These are phyloP conservation scores for Fusarium sp. DNA, from an alignment of 2,329 filamentous ascomycete species.

Conservation along the genomic window DNA sequence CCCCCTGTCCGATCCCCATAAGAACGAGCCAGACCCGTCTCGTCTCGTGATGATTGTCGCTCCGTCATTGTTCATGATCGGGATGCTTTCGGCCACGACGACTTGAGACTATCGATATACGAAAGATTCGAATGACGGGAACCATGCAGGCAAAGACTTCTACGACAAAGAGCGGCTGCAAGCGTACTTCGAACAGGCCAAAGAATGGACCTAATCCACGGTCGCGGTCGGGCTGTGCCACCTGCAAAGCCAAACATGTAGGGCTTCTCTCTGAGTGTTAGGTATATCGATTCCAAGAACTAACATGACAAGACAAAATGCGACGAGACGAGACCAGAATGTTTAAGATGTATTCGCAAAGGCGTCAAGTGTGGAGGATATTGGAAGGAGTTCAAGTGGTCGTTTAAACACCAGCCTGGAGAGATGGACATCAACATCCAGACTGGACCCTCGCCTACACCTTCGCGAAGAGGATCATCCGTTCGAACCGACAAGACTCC, in stretches of 20 bases:
- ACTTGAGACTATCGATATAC: neutral
- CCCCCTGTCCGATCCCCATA: constrained; percentile 8
- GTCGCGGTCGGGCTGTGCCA: constrained; percentile 45
- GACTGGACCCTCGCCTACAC: constrained; percentile 12
- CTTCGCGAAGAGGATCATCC: constrained; percentile 19
- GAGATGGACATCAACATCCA: constrained; percentile 26
- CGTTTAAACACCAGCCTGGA: constrained; percentile 51
- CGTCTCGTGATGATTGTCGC: constrained; percentile 11
- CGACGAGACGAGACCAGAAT: constrained; percentile 45
- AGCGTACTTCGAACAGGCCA: constrained; percentile 13
- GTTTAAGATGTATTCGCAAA: constrained; percentile 41
- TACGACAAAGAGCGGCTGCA: constrained; percentile 16
- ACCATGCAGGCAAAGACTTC: constrained; percentile 26
- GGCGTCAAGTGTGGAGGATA: constrained; percentile 45
- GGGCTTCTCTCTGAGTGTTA: neutral
- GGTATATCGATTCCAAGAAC: neutral
- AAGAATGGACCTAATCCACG: constrained; percentile 35
- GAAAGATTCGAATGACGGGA: neutral
- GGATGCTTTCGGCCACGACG: neutral
- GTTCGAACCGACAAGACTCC: constrained; percentile 8
- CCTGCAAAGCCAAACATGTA: constrained; percentile 46
- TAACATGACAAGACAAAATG: constrained; percentile 42
- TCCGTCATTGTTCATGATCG: constrained; percentile 7
- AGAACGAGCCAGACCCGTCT: neutral
- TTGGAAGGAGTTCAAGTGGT: constrained; percentile 50